Base-by-base conservation (phyloP, 805 yeast species). In the Barnettozyma pratensis region DNA sequence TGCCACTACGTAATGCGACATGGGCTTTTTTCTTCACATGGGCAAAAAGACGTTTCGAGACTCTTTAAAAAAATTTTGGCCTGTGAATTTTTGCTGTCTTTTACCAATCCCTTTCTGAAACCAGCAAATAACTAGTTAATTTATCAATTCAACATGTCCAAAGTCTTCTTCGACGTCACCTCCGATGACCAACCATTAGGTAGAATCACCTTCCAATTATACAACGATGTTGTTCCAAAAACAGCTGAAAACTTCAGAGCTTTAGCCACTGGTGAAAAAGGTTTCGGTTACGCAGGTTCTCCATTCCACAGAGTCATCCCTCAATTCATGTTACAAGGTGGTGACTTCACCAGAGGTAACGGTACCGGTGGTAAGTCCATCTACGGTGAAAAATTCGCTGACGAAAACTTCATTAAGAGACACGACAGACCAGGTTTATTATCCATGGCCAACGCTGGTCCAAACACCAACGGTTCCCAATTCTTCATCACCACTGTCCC, bases 401-500 rank as follows among this genome's bases (percentile, higher is more conserved):
- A 85, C 61, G 89, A 85, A 64, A 82, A 83, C 70, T 85, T 85
- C 62, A 62, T 64, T 26, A 68, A 84, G 61, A 83, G 77, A 69
- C 90, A 85, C 65, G 81, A 78, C 65, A 79, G 79, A 60, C 83
- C 85, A 50, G 87, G 85, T 64, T 68, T 77, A 59, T 65, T 85
- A 58, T 82, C 88, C 3, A 85, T 85, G 92, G 92, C 92, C 57
- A 85, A 85, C 60, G 83, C 89, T 32, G 92, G 92, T 56, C 79
- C 65, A 54, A 74, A 84, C 70, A 84, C 91, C 69, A 90, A 90
- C 66, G 97, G 97, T 25, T 89, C 96, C 36, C 97, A 90, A 71
- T 91, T 91, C 67, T 91, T 91, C 77, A 85, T 94, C 72, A 90
- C 96, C 62, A 91, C 97, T 29, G 96, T 86, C 26, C 77, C 79